Evolutionary conservation across 106 monocot species (phyloP).

Genomic region (Amphibolis antarctica): DNA sequence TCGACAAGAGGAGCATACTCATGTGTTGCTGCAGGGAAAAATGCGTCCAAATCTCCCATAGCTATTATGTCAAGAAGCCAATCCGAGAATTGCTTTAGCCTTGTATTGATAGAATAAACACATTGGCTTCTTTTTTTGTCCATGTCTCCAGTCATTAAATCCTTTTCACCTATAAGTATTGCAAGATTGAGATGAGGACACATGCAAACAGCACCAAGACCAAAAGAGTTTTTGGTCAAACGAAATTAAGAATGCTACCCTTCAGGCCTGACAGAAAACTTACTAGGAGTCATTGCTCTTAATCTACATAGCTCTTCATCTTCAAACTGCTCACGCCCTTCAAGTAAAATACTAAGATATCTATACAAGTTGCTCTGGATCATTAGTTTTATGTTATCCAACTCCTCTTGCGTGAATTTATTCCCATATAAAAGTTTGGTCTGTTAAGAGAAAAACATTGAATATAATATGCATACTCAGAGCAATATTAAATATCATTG

Average conservation of each 20-base stretch:
- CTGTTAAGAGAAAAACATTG: conserved; percentile 16
- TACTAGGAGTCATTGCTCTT: conserved; percentile 2
- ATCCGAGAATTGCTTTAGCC: conserved; percentile 83
- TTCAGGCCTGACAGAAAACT: neutral
- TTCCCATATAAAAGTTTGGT: conserved; percentile 78
- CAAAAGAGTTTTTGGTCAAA: neutral
- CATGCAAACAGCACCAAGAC: neutral
- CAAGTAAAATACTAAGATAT: conserved; percentile 83
- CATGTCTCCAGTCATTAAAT: conserved; percentile 5
- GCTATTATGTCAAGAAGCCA: conserved; percentile 92
- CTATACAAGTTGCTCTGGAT: conserved; percentile 97
- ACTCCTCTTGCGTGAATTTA: conserved; percentile 63
- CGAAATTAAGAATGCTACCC: neutral
- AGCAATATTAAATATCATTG: too few relatives aligned
- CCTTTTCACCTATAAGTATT: conserved; percentile 14
- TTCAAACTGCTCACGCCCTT: conserved; percentile 91
- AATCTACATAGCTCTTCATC: conserved; percentile 54
- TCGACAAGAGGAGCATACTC: conserved; percentile 94
- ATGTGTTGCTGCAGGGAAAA: conserved; percentile 92
- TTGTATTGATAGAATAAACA: conserved; percentile 80
- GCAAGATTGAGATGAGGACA: neutral
- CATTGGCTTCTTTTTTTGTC: conserved; percentile 19
- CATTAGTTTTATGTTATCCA: conserved; percentile 68
- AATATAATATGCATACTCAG: too few relatives aligned
- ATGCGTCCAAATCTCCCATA: conserved; percentile 86